Conservation (phyloP, 2,329 filamentous ascomycete genomes). For the Fusarium foetens region DNA sequence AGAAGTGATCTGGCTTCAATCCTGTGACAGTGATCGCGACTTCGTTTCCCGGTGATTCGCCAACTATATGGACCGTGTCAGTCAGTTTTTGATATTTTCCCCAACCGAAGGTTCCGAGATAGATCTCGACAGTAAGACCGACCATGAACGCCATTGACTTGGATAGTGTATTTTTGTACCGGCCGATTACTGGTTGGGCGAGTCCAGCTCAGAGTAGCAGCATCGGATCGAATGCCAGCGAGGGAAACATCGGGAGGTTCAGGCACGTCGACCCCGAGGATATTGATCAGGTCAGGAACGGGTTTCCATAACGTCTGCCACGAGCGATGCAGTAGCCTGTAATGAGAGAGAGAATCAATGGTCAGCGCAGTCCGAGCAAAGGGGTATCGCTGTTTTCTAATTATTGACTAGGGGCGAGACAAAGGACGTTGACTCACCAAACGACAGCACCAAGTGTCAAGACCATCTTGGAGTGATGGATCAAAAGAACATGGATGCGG, state of each 20-base stretch:
- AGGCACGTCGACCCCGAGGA: constrained; percentile 94
- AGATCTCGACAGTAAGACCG: constrained; percentile 48
- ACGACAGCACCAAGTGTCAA: constrained; percentile 63
- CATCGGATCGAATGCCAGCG: constrained; percentile 86
- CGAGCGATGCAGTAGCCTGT: constrained; percentile 84
- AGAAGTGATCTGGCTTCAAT: constrained; percentile 86
- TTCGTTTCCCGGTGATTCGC: constrained; percentile 72
- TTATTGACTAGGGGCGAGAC: constrained; percentile 2
- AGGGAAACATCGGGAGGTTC: constrained; percentile 89
- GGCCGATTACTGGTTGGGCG: constrained; percentile 72
- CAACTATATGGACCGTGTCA: constrained; percentile 65
- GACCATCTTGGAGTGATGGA: constrained; percentile 65
- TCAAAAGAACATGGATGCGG: constrained; percentile 58
- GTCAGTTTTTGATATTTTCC: background rate
- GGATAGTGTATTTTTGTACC: constrained; percentile 88
- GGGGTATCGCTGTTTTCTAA: background rate
- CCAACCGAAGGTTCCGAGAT: background rate
- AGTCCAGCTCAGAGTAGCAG: constrained; percentile 92
- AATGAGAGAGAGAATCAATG: background rate
- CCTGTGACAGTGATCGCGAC: constrained; percentile 86
- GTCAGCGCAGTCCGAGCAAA: constrained; percentile 22
- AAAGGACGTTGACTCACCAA: constrained; percentile 56
- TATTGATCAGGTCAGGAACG: constrained; percentile 87
- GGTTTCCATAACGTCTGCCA: constrained; percentile 91
- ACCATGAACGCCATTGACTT: constrained; percentile 94